phyloP scores from a whole-genome alignment of 495 filamentous ascomycete species.

The Elasticomyces elasticus region DNA sequence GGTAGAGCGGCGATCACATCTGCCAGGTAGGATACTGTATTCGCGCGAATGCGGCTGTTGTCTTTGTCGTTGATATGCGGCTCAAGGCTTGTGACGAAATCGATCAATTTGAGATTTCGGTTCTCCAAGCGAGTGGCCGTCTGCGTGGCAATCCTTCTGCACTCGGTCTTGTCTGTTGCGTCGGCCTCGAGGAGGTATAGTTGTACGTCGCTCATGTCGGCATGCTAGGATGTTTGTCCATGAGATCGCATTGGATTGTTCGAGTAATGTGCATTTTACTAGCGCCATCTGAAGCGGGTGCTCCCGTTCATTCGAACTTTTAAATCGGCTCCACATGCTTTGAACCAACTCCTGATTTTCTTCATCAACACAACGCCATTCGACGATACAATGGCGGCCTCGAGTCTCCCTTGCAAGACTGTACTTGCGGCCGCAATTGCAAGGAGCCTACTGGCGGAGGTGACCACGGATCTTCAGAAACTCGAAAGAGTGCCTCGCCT shows the following conservation, averaged over 20 bases:
- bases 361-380: background rate
- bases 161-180: constrained; percentile 48
- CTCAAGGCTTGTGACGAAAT: constrained; percentile 56
- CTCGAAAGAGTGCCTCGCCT: constrained; percentile 63
- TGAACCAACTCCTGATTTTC: background rate
- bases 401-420: constrained; percentile 62
- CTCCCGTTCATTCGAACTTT: background rate
- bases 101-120: constrained; percentile 53
- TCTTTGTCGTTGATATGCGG: constrained; percentile 61
- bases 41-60: constrained; percentile 51
- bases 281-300: background rate
- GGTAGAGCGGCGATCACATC: constrained; percentile 50
- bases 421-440: constrained; percentile 77
- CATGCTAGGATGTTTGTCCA: background rate
- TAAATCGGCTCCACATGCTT: background rate
- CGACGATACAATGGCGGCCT: background rate
- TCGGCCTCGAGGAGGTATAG: constrained; percentile 56
- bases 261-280: background rate
- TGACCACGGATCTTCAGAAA: constrained; percentile 57
- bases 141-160: constrained; percentile 45
- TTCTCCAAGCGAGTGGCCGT: constrained; percentile 52
- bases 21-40: constrained; percentile 59
- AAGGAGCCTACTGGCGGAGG: constrained; percentile 66
- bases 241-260: background rate
- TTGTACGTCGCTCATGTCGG: constrained; percentile 50